phyloP scores from a whole-genome alignment of 306 rosid species.

The Alnus rubra region DNA sequence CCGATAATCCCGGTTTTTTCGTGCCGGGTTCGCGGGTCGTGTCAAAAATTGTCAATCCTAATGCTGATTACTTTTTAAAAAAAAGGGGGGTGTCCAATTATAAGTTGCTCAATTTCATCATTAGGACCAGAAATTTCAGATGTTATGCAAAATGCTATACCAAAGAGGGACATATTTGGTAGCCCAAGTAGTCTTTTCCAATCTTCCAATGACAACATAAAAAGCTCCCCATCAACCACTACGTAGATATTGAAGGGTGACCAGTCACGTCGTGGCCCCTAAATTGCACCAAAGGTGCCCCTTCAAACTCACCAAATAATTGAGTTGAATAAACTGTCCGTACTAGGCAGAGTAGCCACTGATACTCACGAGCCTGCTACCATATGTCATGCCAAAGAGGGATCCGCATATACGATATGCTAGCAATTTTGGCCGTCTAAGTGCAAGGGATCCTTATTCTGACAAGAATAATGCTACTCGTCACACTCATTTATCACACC shows the following conservation, averaged over 20 bases:
- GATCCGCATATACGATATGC: too few species aligned
- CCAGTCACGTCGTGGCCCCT: neutral
- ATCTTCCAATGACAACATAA: neutral
- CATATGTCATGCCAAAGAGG: neutral
- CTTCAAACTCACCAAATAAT: neutral
- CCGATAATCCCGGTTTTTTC: too few species aligned
- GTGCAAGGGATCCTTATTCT: too few species aligned
- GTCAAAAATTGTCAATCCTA: too few species aligned
- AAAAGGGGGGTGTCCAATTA: too few species aligned
- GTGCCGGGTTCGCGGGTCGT: too few species aligned
- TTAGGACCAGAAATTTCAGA: neutral
- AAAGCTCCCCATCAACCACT: neutral
- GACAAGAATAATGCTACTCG: too few species aligned
- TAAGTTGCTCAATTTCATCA: neutral
- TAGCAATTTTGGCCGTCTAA: too few species aligned
- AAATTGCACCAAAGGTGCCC: neutral
- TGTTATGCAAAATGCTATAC: neutral
- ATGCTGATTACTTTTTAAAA: too few species aligned
- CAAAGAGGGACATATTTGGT: neutral
- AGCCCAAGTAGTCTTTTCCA: neutral
- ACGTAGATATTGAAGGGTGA: neutral
- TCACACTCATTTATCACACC: too few species aligned
- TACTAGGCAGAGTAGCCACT: neutral
- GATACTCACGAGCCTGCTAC: neutral
- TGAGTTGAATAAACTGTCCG: neutral